Base-by-base conservation (phyloP, 148 eudicot genomes). In the Rhododendron ovatum region DNA sequence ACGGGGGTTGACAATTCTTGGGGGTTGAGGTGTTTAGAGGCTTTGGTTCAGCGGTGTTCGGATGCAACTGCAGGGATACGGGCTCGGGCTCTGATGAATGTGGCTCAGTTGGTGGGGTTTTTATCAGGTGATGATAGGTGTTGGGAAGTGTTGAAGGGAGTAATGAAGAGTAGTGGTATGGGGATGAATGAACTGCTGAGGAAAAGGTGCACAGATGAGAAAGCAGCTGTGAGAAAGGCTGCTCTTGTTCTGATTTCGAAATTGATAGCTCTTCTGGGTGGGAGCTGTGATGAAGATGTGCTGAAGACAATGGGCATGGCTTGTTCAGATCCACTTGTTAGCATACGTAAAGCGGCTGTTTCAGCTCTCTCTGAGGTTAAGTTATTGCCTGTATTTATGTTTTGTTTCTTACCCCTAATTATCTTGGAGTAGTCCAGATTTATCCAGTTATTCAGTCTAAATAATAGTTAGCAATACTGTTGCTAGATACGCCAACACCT, bases 151-250 rank as follows among this genome's bases (percentile, higher is more conserved):
- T 86, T 97, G 90, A 94, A 91, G 89, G 89, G 92, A 87, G 87
- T 88, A 30, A 88, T 95, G 85, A 91, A 92, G 24, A 88, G 91
- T 67, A 89, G 89, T 67, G 80, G 85, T 83, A 89, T 47, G 48
- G 86, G 89, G 63, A 84, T 91, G n/a, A 92, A 92, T 89, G 91
- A 89, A 26, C 89, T 97, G 69, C 82, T 97, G 67, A 93, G 91
- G 88, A 91, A 88, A 89, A 91, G 98, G 80, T 97, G 98, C 88
- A 83, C 84, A 80, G 99, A 97, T 90, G 98, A 97, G 90, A 97
- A 97, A 87, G 98, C 99, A 43, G 98, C 95, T 73, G 99, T 97
- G 81, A 90, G 99, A 75, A 95, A 94, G 89, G 96, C 98, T 84
- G 92, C 98, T 79, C 98, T 97, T 82, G 85, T 93, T 83, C 84